Evolutionary conservation across 108 stramenopile species (phyloP), one percentile per base, ranked within the genome.

Genomic region (Cyclotella distinguenda): DNA sequence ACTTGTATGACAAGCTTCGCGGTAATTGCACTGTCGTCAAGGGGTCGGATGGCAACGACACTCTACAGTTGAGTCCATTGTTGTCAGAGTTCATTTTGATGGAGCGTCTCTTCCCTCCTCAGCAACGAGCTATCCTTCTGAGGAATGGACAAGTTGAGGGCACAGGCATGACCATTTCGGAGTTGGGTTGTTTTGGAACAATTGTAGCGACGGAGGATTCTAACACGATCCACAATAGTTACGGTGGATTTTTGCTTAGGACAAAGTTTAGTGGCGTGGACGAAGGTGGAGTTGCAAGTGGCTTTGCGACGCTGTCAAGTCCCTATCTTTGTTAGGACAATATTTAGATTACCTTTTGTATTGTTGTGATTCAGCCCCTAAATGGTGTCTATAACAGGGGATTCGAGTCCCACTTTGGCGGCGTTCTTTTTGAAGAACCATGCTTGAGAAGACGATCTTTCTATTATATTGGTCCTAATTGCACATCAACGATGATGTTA

Each of bases 201-300:
- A 71, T 90, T 54, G 74, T 89, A 0, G 60, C 61, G 7, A 68
- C 73, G 16, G 52, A 59, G 4, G 73, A 82, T 19, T 86, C 84
- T 7, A 64, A 78, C 13, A 71, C 88, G 19, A 46, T 90, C 2
- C 84, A 85, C 74, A 92, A 94, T 73, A 71, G 80, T 30, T 84
- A 85, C 52, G 86, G 72, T 18, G 95, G 95, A 10, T 87, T 87
- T 57, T 52, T 89, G 35, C 62, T 93, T 19, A 83, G 93, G 23
- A 87, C 88, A 23, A 94, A 94, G 58, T 89, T 89, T 59, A 84
- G 82, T 64, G 81, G 86, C 45, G 86, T 89, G 18, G 90, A 94
- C 64, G 93, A 94, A 77, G 93, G 93, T 32, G 93, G 93, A 13
- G 93, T 94, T 3, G 93, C 93, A 12, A 74, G 83, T 31, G 93